Conservation (phyloP, 768 basidiomycete species). For the Xanthoconium stramineum region DNA sequence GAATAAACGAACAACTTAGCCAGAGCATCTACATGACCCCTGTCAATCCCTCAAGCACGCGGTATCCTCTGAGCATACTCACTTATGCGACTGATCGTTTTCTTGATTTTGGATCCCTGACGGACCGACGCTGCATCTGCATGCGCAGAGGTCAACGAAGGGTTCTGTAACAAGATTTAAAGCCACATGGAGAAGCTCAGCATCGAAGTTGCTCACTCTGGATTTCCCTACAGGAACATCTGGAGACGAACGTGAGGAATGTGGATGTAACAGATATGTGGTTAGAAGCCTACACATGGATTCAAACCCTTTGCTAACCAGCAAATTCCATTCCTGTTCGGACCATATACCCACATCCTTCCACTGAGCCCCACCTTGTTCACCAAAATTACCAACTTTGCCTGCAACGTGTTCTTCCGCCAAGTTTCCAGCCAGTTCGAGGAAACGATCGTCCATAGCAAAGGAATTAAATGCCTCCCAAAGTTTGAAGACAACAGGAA, state of each 20-base stretch:
- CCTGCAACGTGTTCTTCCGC: conserved; percentile 74
- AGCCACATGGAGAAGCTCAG: not conserved
- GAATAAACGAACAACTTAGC: conserved; percentile 88
- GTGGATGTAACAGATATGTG: conserved; percentile 14
- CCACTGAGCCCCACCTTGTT: conserved; percentile 58
- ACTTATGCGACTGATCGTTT: conserved; percentile 63
- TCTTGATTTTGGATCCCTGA: conserved; percentile 63
- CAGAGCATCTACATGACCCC: conserved; percentile 52
- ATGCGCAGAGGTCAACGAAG: conserved; percentile 62
- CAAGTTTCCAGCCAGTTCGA: conserved; percentile 67
- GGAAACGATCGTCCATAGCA: conserved; percentile 67
- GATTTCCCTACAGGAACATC: conserved; percentile 56
- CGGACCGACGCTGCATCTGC: conserved; percentile 63
- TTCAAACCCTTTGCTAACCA: conserved; percentile 79
- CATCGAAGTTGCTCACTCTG: conserved; percentile 41
- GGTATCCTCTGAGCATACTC: not conserved
- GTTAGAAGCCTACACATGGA: conserved; percentile 60
- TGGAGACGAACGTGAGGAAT: conserved; percentile 35
- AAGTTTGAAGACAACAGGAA: conserved; percentile 68
- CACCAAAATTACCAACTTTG: conserved; percentile 47
- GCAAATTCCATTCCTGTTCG: conserved; percentile 74
- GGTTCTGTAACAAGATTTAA: conserved; percentile 40
- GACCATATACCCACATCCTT: conserved; percentile 90
- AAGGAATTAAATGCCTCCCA: conserved; percentile 81
- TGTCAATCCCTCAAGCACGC: not conserved